phyloP scores from a whole-genome alignment of 73 alveolate species.

The Paramecium caudatum region DNA sequence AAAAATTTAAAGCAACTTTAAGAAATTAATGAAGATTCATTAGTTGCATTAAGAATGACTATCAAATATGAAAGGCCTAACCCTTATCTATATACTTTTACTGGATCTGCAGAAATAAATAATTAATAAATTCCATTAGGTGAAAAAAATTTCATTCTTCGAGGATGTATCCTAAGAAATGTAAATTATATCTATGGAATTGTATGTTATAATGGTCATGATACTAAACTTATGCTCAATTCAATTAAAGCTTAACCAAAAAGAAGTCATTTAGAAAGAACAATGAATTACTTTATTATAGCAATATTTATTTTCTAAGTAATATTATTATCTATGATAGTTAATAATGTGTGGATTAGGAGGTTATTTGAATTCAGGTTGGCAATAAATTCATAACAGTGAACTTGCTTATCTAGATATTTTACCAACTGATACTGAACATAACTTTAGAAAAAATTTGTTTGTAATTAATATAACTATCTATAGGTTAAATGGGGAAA shows the following conservation, averaged over 20 bases:
- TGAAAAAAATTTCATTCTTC: constrained; percentile 70
- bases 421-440: background rate
- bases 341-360: constrained; percentile 56
- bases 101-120: constrained; percentile 63
- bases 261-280: constrained; percentile 73
- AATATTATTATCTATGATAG: background rate
- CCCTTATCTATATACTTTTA: constrained; percentile 63
- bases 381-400: constrained; percentile 16
- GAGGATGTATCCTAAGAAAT: constrained; percentile 83
- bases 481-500: constrained; percentile 75
- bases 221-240: constrained; percentile 85
- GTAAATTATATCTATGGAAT: constrained; percentile 81
- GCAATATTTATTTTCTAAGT: constrained; percentile 63
- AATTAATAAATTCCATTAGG: constrained; percentile 46
- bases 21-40: constrained; percentile 75
- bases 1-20: constrained; percentile 65
- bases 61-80: constrained; percentile 75
- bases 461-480: background rate
- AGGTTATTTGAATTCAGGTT: constrained; percentile 9
- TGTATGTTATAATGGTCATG: constrained; percentile 81
- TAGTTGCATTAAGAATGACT: constrained; percentile 60
- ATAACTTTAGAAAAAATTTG: constrained; percentile 12
- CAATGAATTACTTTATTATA: constrained; percentile 70
- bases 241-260: constrained; percentile 85
- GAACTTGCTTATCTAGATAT: constrained; percentile 34